Percentiles rank a stretch among this genome's conserved stretches.
Conservation (phyloP, 352 stramenopile genomes). For the Globisporangium megalacanthum region DNA sequence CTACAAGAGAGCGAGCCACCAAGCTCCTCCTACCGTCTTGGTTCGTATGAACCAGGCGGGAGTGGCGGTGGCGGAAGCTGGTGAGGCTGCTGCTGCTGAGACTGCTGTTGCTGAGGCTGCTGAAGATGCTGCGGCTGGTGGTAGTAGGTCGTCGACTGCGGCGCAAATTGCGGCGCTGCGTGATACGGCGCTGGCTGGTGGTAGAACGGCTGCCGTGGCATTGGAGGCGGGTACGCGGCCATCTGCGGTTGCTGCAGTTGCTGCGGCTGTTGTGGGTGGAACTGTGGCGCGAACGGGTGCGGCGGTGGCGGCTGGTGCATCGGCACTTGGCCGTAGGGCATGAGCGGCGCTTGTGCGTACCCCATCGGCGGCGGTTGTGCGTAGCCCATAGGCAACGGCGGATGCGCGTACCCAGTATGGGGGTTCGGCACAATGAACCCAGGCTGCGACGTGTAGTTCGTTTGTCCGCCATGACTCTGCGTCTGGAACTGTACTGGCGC, state of each 20-base stretch:
- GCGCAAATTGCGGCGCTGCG: slow-evolving; percentile 17
- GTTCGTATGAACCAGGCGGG: slow-evolving; percentile 29
- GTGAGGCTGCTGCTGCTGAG: slow-evolving; percentile 10
- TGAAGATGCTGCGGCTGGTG: slow-evolving; percentile 7
- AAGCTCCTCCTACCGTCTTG: background rate
- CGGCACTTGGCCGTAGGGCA: slow-evolving; percentile 20
- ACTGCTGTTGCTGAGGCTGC: slow-evolving; percentile 17
- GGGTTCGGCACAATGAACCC: slow-evolving; percentile 12
- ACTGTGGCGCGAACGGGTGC: slow-evolving; percentile 20
- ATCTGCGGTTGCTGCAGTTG: slow-evolving; percentile 15
- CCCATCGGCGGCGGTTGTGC: slow-evolving; percentile 16
- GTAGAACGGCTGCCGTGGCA: slow-evolving; percentile 5
- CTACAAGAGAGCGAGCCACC: slow-evolving; percentile 6
- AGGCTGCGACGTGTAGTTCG: slow-evolving; percentile 45
- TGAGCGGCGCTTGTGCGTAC: slow-evolving; percentile 16
- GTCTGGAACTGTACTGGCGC: slow-evolving; percentile 24
- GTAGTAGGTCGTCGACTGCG: slow-evolving; percentile 4
- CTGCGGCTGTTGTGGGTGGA: slow-evolving; percentile 8
- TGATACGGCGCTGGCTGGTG: slow-evolving; percentile 15
- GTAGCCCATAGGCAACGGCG: slow-evolving; percentile 20
- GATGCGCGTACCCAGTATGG: slow-evolving; percentile 30
- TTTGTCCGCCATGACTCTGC: slow-evolving; percentile 35
- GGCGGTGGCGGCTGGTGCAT: slow-evolving; percentile 20
- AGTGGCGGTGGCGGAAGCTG: slow-evolving; percentile 23
- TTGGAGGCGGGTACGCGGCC: slow-evolving; percentile 8